Conservation (phyloP, 768 basidiomycete species). For the Naganishia friedmannii region DNA sequence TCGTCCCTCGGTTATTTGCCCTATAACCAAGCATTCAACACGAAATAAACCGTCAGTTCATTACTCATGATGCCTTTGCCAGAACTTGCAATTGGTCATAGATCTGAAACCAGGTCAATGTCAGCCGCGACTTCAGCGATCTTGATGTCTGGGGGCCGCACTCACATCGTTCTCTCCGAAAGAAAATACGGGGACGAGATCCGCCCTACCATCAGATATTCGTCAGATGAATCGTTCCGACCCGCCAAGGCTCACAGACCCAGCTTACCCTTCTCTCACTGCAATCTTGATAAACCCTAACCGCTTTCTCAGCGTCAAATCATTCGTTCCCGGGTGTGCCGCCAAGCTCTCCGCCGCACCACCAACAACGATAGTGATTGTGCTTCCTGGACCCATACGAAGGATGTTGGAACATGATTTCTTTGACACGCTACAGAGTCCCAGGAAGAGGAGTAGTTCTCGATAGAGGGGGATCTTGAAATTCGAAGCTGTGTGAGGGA, state of each 20-base stretch:
- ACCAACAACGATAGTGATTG: constrained; percentile 92
- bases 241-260: too few relatives aligned
- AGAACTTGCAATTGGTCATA: constrained; percentile 77
- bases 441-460: constrained; percentile 79
- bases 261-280: constrained; percentile 46
- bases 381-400: constrained; percentile 57
- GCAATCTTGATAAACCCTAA: constrained; percentile 85
- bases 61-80: neutral
- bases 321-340: constrained; percentile 95
- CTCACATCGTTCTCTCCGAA: constrained; percentile 97
- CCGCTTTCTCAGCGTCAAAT: constrained; percentile 58
- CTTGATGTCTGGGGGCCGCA: constrained; percentile 29
- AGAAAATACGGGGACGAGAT: constrained; percentile 94
- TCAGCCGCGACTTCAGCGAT: neutral
- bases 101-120: constrained; percentile 59
- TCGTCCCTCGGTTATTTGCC: constrained; percentile 84
- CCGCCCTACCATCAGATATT: constrained; percentile 63
- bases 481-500: constrained; percentile 60
- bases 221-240: neutral
- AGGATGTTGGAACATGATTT: constrained; percentile 85
- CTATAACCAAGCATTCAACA: constrained; percentile 22
- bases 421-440: constrained; percentile 90
- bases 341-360: constrained; percentile 92
- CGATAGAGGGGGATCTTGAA: constrained; percentile 91
- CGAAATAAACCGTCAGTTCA: neutral